These are phyloP conservation scores for Leishmania aethiopica DNA, from an alignment of 208 protist species.

Conservation along the genomic window DNA sequence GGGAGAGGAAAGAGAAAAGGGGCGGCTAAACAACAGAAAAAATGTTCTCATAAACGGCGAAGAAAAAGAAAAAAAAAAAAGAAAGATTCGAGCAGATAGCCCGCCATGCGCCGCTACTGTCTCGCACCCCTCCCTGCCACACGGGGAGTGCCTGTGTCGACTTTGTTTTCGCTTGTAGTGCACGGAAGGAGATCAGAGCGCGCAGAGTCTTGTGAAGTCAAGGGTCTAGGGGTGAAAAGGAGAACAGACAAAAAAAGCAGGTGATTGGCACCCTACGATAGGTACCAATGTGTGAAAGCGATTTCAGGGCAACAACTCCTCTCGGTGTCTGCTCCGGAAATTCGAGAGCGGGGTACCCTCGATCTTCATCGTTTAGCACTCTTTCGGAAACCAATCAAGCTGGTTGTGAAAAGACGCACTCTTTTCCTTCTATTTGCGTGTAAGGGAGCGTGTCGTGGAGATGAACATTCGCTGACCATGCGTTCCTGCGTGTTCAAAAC, in stretches of 20 bases:
- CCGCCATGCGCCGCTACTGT: neutral
- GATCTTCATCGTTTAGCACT: neutral
- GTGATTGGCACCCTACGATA: conserved; percentile 13
- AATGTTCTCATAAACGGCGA: neutral
- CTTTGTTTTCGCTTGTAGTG: neutral
- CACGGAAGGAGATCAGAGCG: neutral
- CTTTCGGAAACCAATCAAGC: neutral
- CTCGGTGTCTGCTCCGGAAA: neutral
- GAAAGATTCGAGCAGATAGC: neutral
- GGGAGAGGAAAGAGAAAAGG: neutral
- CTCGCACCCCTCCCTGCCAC: neutral
- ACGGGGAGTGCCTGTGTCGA: neutral
- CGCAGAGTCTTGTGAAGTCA: neutral
- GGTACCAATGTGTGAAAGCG: conserved; percentile 14
- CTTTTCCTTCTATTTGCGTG: neutral
- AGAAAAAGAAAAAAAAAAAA: neutral
- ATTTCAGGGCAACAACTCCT: neutral
- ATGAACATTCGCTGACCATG: neutral
- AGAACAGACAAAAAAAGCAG: conserved; percentile 16
- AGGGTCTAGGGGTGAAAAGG: neutral
- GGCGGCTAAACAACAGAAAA: neutral
- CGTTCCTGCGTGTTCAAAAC: neutral
- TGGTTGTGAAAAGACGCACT: neutral
- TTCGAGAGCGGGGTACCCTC: neutral
- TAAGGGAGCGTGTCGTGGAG: neutral